These are phyloP conservation scores for Friedmanniomyces endolithicus DNA, from an alignment of 495 filamentous ascomycete genomes.

Conservation along the genomic window DNA sequence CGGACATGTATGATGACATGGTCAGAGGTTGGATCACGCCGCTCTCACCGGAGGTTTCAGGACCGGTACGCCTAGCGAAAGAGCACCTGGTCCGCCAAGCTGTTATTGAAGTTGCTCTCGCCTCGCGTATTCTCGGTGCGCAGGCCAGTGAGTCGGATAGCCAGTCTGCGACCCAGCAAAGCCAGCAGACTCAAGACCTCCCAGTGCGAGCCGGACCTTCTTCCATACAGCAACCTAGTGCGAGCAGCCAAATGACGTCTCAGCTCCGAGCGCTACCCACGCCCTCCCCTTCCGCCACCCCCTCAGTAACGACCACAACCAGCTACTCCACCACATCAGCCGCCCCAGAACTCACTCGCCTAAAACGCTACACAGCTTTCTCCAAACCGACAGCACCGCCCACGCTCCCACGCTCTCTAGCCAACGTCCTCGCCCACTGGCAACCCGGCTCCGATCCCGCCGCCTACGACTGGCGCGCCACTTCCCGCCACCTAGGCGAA, in stretches of 20 bases:
- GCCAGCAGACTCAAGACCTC: constrained; percentile 13
- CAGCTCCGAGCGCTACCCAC: constrained; percentile 6
- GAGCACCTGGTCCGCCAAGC: constrained; percentile 2
- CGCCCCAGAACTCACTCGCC: constrained; percentile 4
- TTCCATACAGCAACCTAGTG: background rate
- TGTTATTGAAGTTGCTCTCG: constrained; percentile 2
- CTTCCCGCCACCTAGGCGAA: constrained; percentile 2
- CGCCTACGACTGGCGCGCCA: constrained; percentile 16
- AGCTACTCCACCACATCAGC: constrained; percentile 4
- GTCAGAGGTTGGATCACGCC: constrained; percentile 2
- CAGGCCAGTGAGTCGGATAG: background rate
- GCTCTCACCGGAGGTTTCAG: background rate
- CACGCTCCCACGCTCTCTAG: constrained; percentile 6
- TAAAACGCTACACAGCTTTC: constrained; percentile 17
- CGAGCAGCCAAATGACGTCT: background rate
- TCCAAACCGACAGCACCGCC: constrained; percentile 1
- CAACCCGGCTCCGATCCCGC: constrained; percentile 12
- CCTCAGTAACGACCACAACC: constrained; percentile 8
- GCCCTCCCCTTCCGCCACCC: constrained; percentile 17
- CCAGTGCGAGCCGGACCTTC: background rate
- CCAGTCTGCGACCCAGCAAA: background rate
- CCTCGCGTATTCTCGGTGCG: constrained; percentile 1
- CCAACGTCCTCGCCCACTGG: constrained; percentile 17
- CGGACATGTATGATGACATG: background rate
- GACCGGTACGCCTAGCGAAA: background rate